Evolutionary conservation across 805 yeast species (phyloP).

Genomic region (Cyberlindnera mycetangii): DNA sequence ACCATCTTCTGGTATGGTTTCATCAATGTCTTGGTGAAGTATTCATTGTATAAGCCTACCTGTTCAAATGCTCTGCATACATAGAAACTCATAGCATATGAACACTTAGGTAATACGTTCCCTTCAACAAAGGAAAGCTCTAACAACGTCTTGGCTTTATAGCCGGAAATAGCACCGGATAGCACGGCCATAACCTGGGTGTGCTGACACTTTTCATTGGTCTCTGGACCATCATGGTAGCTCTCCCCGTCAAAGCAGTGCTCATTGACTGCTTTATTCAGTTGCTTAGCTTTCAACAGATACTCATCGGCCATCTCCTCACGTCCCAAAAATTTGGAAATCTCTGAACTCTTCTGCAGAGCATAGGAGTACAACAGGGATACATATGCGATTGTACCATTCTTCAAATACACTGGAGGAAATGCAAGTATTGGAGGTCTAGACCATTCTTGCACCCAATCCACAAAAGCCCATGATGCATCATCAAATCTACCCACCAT

Average conservation of each 20-base stretch:
- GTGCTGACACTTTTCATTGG: background rate
- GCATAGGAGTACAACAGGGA: conserved; percentile 1
- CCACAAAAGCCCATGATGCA: conserved; percentile 1
- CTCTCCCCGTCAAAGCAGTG: background rate
- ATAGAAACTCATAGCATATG: conserved; percentile 1
- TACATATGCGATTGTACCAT: conserved; percentile 1
- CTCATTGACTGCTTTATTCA: background rate
- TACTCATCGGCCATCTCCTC: conserved; percentile 1
- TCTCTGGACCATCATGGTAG: conserved; percentile 1
- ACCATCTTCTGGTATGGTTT: background rate
- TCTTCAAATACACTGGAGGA: conserved; percentile 1
- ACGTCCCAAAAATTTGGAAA: background rate
- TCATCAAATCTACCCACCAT: conserved; percentile 2
- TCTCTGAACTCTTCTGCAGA: background rate
- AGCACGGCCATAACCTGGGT: conserved; percentile 1
- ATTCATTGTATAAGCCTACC: background rate
- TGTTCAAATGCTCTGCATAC: conserved; percentile 1
- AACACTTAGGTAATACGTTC: background rate
- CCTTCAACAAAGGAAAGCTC: background rate
- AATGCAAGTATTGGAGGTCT: background rate
- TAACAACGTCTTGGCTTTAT: background rate
- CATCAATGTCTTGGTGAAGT: background rate
- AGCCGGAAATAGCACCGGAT: background rate
- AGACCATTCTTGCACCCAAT: conserved; percentile 2
- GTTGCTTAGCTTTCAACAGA: background rate